Percentiles rank a stretch among this genome's conserved stretches.
phyloP scores from a whole-genome alignment of 1,284 basidiomycete genomes.

The Papiliotrema flavescens region DNA sequence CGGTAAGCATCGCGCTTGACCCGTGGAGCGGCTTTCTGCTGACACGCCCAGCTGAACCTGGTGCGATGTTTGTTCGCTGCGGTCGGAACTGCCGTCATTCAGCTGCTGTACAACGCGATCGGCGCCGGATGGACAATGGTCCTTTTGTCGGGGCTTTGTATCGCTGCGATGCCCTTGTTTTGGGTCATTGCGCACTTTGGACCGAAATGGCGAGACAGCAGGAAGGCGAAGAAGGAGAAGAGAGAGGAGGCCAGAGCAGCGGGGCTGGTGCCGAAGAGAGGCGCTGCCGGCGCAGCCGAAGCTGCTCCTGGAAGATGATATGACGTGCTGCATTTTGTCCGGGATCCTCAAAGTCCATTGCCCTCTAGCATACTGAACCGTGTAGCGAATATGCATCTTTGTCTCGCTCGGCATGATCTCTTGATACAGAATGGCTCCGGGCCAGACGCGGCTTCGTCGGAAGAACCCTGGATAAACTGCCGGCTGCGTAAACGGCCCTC shows the following conservation, averaged over 20 bases:
- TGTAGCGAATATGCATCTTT: too few species aligned
- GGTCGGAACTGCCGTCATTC: constrained; percentile 35
- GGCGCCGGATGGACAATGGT: constrained; percentile 47
- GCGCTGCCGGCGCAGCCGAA: not conserved
- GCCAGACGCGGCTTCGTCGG: too few species aligned
- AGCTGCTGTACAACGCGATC: constrained; percentile 36
- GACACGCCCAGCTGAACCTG: constrained; percentile 36
- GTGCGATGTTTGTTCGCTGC: constrained; percentile 47
- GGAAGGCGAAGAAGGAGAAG: constrained; percentile 9
- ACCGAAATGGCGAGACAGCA: constrained; percentile 29
- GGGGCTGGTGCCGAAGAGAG: constrained; percentile 5
- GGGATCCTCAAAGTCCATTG: too few species aligned
- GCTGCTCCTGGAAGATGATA: too few species aligned
- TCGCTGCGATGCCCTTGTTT: constrained; percentile 28
- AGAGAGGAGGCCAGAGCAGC: constrained; percentile 7
- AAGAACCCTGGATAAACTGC: too few species aligned
- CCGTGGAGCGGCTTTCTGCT: not conserved
- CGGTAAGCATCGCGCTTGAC: constrained; percentile 15
- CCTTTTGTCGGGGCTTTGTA: constrained; percentile 34
- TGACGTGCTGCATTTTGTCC: too few species aligned
- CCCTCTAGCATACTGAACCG: too few species aligned
- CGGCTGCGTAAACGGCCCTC: too few species aligned
- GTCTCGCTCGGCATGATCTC: too few species aligned
- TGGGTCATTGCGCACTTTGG: constrained; percentile 28
- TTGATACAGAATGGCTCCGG: too few species aligned